phyloP scores from a whole-genome alignment of 164 flowering plant genomes.

The Chimonanthus salicifolius region DNA sequence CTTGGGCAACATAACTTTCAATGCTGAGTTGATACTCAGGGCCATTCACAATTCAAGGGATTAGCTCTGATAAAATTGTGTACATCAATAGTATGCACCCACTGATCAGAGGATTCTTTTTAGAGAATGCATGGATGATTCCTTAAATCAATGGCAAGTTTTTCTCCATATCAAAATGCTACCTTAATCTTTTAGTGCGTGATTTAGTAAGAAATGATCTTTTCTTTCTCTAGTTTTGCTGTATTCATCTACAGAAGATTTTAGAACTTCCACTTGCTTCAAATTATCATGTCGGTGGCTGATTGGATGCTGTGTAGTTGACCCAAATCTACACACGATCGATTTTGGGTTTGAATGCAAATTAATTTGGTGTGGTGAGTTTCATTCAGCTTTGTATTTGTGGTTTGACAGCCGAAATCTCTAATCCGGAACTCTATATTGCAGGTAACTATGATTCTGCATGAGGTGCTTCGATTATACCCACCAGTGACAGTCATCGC shows the following conservation, averaged over 20 bases:
- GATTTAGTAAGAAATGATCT: not conserved
- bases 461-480: conserved; percentile 13
- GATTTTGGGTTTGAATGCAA: not conserved
- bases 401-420: not conserved
- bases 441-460: conserved; percentile 8
- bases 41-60: too few relatives aligned
- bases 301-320: too few relatives aligned
- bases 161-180: too few relatives aligned
- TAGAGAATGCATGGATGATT: too few relatives aligned
- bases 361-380: not conserved
- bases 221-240: not conserved
- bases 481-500: not conserved
- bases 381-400: not conserved
- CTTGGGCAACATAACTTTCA: too few relatives aligned
- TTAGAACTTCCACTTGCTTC: not conserved
- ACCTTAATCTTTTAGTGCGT: not conserved
- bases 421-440: not conserved
- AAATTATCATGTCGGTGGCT: not conserved
- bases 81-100: too few relatives aligned
- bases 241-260: too few relatives aligned
- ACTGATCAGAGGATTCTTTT: too few relatives aligned
- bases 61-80: too few relatives aligned
- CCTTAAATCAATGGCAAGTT: too few relatives aligned
- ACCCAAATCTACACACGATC: not conserved
- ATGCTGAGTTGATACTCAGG: too few relatives aligned